phyloP scores from a whole-genome alignment of 2,329 filamentous ascomycete species.

The Exophiala mesophila region DNA sequence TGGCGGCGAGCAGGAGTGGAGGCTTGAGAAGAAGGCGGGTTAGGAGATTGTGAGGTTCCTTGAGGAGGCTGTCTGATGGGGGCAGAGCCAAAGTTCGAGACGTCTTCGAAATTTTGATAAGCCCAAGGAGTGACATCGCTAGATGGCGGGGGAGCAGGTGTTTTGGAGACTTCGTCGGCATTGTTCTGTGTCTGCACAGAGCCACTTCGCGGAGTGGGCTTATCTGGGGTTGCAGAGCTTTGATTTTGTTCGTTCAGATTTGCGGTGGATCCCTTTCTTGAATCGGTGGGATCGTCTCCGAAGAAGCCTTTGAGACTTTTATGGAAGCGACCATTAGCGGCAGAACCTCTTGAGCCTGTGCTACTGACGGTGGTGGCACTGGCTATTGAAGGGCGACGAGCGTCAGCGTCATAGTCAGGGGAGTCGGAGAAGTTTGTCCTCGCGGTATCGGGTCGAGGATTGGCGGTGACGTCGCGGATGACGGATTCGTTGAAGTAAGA shows the following conservation, averaged over 20 bases:
- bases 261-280: slow-evolving; percentile 43
- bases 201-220: slow-evolving; percentile 62
- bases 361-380: slow-evolving; percentile 86
- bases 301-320: slow-evolving; percentile 90
- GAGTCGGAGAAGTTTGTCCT: slow-evolving; percentile 54
- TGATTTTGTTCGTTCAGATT: slow-evolving; percentile 52
- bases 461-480: slow-evolving; percentile 51
- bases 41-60: slow-evolving; percentile 55
- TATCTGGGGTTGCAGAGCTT: slow-evolving; percentile 54
- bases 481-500: slow-evolving; percentile 20
- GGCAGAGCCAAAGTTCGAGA: slow-evolving; percentile 26
- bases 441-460: slow-evolving; percentile 56
- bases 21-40: slow-evolving; percentile 47
- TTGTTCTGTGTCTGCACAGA: slow-evolving; percentile 67
- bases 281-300: slow-evolving; percentile 73
- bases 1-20: slow-evolving; percentile 45
- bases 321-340: slow-evolving; percentile 62
- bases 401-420: slow-evolving; percentile 61
- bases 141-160: slow-evolving; percentile 65
- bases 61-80: slow-evolving; percentile 33
- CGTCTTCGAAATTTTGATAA: slow-evolving; percentile 74
- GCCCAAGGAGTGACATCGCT: slow-evolving; percentile 97
- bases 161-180: slow-evolving; percentile 38
- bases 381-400: slow-evolving; percentile 78
- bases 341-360: slow-evolving; percentile 70